phyloP scores from a whole-genome alignment of 768 basidiomycete genomes.

The Naganishia vishniacii region DNA sequence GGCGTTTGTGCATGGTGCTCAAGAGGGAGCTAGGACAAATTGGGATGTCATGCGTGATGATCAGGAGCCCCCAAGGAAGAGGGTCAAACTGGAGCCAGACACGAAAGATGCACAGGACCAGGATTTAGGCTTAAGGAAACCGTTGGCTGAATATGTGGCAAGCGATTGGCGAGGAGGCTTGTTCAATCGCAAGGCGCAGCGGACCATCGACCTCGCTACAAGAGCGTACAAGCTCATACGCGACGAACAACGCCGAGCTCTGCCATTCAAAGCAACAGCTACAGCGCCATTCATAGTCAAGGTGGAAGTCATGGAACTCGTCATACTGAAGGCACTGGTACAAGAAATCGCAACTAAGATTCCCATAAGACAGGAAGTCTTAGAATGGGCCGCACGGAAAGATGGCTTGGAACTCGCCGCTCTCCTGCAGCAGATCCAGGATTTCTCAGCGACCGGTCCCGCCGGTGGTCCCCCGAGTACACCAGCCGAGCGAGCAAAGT shows the following conservation, averaged over 20 bases:
- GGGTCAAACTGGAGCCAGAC: slow-evolving; percentile 3
- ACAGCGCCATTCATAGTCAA: not conserved
- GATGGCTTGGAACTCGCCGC: slow-evolving; percentile 26
- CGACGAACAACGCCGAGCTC: not conserved
- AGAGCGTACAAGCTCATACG: slow-evolving; percentile 13
- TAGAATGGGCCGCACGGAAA: slow-evolving; percentile 12
- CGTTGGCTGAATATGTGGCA: slow-evolving; percentile 31
- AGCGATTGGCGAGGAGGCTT: slow-evolving; percentile 15
- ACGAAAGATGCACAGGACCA: not conserved
- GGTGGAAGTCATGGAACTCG: not conserved
- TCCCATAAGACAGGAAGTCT: slow-evolving; percentile 18
- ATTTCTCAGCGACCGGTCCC: slow-evolving; percentile 16
- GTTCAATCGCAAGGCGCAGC: slow-evolving; percentile 1
- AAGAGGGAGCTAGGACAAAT: slow-evolving; percentile 24
- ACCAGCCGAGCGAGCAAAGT: slow-evolving; percentile 8
- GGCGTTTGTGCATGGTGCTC: slow-evolving; percentile 40
- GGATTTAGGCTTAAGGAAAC: slow-evolving; percentile 14
- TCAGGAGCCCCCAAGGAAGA: not conserved
- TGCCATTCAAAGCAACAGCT: not conserved
- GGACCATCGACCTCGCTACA: slow-evolving; percentile 11
- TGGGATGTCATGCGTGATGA: slow-evolving; percentile 6
- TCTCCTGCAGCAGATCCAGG: slow-evolving; percentile 14
- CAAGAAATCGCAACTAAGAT: slow-evolving; percentile 10
- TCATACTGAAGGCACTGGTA: slow-evolving; percentile 15
- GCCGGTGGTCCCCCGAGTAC: slow-evolving; percentile 17